A percentile compares a stretch with the other conserved stretches of the same genome.
Conservation (phyloP, 352 stramenopile species). For the Pelagophyceae sp. region DNA sequence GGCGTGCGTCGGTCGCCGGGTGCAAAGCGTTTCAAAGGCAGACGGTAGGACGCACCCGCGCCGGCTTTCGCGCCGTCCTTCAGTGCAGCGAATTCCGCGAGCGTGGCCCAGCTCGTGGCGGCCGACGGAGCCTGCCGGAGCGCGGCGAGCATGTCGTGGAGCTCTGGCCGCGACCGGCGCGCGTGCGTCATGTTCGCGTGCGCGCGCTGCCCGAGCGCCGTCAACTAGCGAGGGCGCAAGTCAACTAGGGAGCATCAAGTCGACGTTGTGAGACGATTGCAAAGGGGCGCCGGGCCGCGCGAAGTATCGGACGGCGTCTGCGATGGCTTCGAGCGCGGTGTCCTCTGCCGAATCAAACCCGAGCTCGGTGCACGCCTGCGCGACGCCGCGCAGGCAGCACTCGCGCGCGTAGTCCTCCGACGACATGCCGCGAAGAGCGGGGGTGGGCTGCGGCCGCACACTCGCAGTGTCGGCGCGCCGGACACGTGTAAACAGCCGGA, state of each 20-base stretch:
- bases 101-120: background rate
- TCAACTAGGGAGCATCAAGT: background rate
- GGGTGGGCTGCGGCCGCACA: no score
- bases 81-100: background rate
- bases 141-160: slow-evolving; percentile 9
- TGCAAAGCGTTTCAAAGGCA: background rate
- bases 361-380: background rate
- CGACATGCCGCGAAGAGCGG: no score
- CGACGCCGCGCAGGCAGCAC: background rate
- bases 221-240: background rate
- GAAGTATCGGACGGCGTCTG: slow-evolving; percentile 7
- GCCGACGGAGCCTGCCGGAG: background rate
- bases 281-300: no score
- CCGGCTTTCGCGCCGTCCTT: no score
- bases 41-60: background rate
- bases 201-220: background rate
- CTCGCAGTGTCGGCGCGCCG: no score
- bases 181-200: slow-evolving; percentile 1
- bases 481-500: no score
- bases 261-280: background rate
- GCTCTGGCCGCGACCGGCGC: background rate
- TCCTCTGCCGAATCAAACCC: slow-evolving; percentile 8
- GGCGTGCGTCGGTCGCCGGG: no score
- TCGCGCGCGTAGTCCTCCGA: background rate
- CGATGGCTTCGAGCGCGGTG: slow-evolving; percentile 3